phyloP scores from a whole-genome alignment of 192 early-diverging fungal species.

The Coemansia sp. region DNA sequence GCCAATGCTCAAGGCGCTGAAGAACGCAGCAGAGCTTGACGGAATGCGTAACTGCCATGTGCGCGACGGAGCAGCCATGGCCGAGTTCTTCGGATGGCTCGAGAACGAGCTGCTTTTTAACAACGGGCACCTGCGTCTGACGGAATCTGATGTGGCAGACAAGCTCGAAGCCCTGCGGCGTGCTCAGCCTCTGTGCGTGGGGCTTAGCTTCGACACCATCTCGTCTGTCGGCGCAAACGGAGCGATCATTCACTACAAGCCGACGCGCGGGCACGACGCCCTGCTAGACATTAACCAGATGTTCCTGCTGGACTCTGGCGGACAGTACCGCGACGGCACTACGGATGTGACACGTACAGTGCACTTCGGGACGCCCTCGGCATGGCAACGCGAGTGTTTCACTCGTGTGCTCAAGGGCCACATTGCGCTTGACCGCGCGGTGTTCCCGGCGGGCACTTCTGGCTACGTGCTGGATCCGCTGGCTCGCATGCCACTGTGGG shows the following conservation, averaged over 20 bases:
- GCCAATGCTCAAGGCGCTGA: conserved; percentile 83
- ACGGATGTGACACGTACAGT: conserved; percentile 94
- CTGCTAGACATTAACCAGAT: conserved; percentile 70
- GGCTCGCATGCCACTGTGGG: conserved; percentile 85
- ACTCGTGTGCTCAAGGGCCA: conserved; percentile 99
- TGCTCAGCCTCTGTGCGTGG: conserved; percentile 78
- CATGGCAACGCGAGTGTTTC: conserved; percentile 85
- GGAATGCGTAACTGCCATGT: conserved; percentile 92
- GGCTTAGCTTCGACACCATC: conserved; percentile 95
- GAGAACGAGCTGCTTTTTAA: conserved; percentile 81
- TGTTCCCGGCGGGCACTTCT: conserved; percentile 85
- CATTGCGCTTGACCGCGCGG: conserved; percentile 82
- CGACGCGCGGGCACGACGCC: conserved; percentile 75
- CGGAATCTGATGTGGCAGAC: conserved; percentile 85
- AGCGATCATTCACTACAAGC: conserved; percentile 97
- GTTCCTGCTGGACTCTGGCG: conserved; percentile 96
- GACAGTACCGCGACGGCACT: conserved; percentile 94
- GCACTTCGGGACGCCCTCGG: conserved; percentile 83
- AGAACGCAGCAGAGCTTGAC: conserved; percentile 85
- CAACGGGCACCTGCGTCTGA: conserved; percentile 56
- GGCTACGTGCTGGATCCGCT: conserved; percentile 90
- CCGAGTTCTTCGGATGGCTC: conserved; percentile 90
- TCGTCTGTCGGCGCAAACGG: conserved; percentile 95
- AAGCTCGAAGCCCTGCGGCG: conserved; percentile 76
- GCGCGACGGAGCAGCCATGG: conserved; percentile 85